Percentiles rank a stretch among this genome's conserved stretches.
Evolutionary conservation across 768 basidiomycete species (phyloP).

Genomic region (Russula virescens): DNA sequence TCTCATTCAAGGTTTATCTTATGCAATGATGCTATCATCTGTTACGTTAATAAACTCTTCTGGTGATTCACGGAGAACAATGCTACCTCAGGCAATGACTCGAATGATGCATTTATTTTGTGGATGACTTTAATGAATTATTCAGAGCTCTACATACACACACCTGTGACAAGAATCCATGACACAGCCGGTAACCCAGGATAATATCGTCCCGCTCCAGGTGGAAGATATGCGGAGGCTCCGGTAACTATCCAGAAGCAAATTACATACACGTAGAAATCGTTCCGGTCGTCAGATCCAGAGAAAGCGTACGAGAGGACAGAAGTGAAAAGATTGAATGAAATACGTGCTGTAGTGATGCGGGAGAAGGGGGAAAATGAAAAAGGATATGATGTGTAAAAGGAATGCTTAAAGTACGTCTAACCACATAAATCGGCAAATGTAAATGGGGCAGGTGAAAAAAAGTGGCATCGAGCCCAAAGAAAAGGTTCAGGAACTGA

Average conservation of each 20-base stretch:
- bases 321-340: not conserved
- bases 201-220: not conserved
- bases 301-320: not conserved
- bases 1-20: not conserved
- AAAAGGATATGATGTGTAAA: not conserved
- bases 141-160: conserved; percentile 9
- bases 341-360: not conserved
- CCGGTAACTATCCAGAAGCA: not conserved
- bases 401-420: conserved; percentile 7
- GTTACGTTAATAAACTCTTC: not conserved
- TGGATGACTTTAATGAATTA: not conserved
- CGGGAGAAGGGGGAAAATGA: not conserved
- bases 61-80: too few species aligned
- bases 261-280: conserved; percentile 13
- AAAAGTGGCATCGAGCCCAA: not conserved
- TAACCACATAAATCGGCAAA: not conserved
- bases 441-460: not conserved
- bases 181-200: not conserved
- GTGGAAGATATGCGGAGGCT: not conserved
- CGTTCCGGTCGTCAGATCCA: conserved; percentile 11
- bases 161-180: not conserved
- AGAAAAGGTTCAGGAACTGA: conserved; percentile 24
- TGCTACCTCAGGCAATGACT: too few species aligned
- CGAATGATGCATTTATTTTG: not conserved
- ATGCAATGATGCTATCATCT: not conserved